phyloP scores from a whole-genome alignment of 2,329 filamentous ascomycete genomes.

The Curvularia sp. region DNA sequence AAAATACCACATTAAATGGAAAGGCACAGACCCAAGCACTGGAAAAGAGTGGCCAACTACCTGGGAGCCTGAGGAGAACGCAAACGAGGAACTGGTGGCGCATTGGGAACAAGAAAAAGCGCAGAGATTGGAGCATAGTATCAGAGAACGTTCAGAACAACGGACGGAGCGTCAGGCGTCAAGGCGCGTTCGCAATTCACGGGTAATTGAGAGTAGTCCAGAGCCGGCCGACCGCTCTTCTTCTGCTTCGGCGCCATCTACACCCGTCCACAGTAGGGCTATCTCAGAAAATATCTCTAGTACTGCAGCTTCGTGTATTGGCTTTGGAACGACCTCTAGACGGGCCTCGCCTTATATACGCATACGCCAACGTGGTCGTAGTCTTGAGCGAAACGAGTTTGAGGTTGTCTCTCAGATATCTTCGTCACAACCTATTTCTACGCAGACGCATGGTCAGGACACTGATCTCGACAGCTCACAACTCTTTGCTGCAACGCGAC shows the following conservation, averaged over 20 bases:
- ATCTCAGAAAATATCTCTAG: background rate
- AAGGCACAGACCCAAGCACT: constrained; percentile 56
- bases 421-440: constrained; percentile 5
- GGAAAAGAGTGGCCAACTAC: constrained; percentile 57
- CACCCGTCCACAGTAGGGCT: constrained; percentile 7
- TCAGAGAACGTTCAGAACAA: constrained; percentile 1
- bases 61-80: constrained; percentile 58
- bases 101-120: constrained; percentile 34
- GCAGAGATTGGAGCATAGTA: background rate
- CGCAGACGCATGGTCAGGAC: constrained; percentile 5
- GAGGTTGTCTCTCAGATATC: constrained; percentile 31
- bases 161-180: background rate
- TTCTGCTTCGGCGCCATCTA: constrained; percentile 1
- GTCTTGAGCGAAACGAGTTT: constrained; percentile 33
- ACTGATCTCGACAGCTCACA: constrained; percentile 31
- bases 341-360: constrained; percentile 24
- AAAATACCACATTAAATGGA: constrained; percentile 65
- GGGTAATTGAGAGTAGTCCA: constrained; percentile 29
- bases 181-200: constrained; percentile 16
- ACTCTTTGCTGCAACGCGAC: constrained; percentile 16
- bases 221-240: constrained; percentile 11
- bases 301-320: background rate
- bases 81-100: constrained; percentile 45
- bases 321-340: background rate
- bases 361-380: constrained; percentile 20